Evolutionary conservation across 352 stramenopile genomes (phyloP).

Genomic region (Phytophthora pistaciae): DNA sequence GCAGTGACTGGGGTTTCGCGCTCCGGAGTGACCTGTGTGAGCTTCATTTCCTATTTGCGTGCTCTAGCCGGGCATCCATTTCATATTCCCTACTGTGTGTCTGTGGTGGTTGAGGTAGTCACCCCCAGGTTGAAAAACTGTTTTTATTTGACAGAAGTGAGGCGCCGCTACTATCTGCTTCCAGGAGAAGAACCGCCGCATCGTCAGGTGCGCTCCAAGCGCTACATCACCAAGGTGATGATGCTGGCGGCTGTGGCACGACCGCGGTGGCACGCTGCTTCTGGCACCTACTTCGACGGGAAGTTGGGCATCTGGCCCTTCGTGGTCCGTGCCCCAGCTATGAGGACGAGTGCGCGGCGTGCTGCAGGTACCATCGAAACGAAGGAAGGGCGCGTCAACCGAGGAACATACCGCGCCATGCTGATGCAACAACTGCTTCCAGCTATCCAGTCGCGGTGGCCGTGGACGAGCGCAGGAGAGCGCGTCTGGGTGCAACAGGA

Average conservation of each 20-base stretch:
- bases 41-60: too few species aligned
- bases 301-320: conserved; percentile 23
- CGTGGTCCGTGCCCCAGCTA: not conserved
- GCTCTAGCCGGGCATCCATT: too few species aligned
- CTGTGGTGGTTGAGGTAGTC: too few species aligned
- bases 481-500: conserved; percentile 4
- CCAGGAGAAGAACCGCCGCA: conserved; percentile 16
- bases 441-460: not conserved
- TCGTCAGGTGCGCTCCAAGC: conserved; percentile 20
- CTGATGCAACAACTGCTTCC: conserved; percentile 5
- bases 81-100: too few species aligned
- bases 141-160: conserved; percentile 34
- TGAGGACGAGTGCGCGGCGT: not conserved
- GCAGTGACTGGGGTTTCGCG: too few species aligned
- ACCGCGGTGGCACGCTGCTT: conserved; percentile 5
- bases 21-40: too few species aligned
- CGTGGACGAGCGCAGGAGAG: not conserved
- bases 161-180: conserved; percentile 19
- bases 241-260: conserved; percentile 30
- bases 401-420: conserved; percentile 1
- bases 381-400: not conserved
- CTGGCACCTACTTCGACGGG: conserved; percentile 5
- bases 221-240: conserved; percentile 44
- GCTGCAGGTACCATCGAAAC: not conserved
- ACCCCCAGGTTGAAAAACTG: conserved; percentile 30